These are phyloP conservation scores for Jamesozyma lodderae DNA, from an alignment of 805 yeast genomes.

Conservation along the genomic window DNA sequence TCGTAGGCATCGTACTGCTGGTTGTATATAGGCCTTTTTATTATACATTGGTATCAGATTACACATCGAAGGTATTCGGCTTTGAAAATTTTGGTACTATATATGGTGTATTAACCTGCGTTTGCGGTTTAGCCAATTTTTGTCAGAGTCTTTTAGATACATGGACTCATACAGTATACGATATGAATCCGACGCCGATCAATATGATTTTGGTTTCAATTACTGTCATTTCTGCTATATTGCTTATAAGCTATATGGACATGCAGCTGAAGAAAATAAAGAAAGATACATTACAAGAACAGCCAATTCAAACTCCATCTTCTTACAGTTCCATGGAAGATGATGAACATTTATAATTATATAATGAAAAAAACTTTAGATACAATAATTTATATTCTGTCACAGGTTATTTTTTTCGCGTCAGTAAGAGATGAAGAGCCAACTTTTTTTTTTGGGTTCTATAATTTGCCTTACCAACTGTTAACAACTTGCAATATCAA, in stretches of 20 bases:
- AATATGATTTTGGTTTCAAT: slow-evolving; percentile 46
- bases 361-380: too few relatives aligned
- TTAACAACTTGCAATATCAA: too few relatives aligned
- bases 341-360: too few relatives aligned
- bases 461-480: too few relatives aligned
- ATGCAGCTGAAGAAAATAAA: too few relatives aligned
- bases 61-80: slow-evolving; percentile 87
- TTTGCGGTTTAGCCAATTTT: slow-evolving; percentile 75
- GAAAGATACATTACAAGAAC: too few relatives aligned
- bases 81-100: slow-evolving; percentile 86
- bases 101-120: slow-evolving; percentile 76
- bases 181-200: slow-evolving; percentile 74
- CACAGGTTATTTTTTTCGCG: too few relatives aligned
- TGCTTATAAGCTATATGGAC: slow-evolving; percentile 5
- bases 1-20: slow-evolving; percentile 58
- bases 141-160: slow-evolving; percentile 62
- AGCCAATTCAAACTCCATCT: too few relatives aligned
- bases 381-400: too few relatives aligned
- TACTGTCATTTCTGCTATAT: slow-evolving; percentile 35
- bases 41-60: slow-evolving; percentile 88
- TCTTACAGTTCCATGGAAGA: too few relatives aligned
- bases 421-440: too few relatives aligned
- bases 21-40: slow-evolving; percentile 86
- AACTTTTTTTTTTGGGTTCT: too few relatives aligned
- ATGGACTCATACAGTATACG: slow-evolving; percentile 56